Evolutionary conservation across 2,329 filamentous ascomycete genomes (phyloP), one percentile per base, ranked within the genome.

Genomic region (Xenosphaeropsis pyriputrescens): DNA sequence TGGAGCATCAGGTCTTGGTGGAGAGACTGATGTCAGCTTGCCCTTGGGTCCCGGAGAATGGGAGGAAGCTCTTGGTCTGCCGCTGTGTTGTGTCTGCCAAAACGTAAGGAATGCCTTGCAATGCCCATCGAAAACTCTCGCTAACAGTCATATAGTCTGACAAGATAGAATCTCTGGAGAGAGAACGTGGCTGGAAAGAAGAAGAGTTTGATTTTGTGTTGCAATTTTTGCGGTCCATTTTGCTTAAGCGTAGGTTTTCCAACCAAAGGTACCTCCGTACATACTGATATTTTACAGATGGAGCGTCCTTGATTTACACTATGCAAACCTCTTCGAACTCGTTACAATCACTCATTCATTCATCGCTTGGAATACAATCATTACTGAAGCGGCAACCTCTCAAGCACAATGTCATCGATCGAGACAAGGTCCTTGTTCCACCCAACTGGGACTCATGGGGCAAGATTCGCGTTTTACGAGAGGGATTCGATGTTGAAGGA

Each of bases 391-490:
- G 78, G 44, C 73, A 85, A 51, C 75, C 80, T 17, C 68, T 93
- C 17, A 91, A 85, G 60, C 82, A 88, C 56, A 93, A 94, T 50
- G 83, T 93, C 43, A 91, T 93, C 47, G 91, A 91, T 60, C 73
- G 89, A 42, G 88, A 94, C 57, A 93, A 93, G 66, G 88, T 98
- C 39, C 69, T 95, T 5, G 83, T 98, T 1, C 89, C 89, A 2
- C 82, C 88, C 13, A 95, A 95, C 57, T 98, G 91, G 91, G 91
- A 98, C 58, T 95, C 88, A 0, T 95, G 86, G 84, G 88, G 86
- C 42, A 98, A 96, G 61, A 95, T 98, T 42, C 73, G 89, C 32
- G 85, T 96, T 33, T 66, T 96, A 18, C 75, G 85, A 38, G 91
- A 94, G 53, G 84, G 79, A 0, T 96, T 96, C 50, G 85, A 96